A percentile compares a stretch with the other conserved stretches of the same genome.
Conservation (phyloP, 306 rosid genomes). For the Prunus davidiana region DNA sequence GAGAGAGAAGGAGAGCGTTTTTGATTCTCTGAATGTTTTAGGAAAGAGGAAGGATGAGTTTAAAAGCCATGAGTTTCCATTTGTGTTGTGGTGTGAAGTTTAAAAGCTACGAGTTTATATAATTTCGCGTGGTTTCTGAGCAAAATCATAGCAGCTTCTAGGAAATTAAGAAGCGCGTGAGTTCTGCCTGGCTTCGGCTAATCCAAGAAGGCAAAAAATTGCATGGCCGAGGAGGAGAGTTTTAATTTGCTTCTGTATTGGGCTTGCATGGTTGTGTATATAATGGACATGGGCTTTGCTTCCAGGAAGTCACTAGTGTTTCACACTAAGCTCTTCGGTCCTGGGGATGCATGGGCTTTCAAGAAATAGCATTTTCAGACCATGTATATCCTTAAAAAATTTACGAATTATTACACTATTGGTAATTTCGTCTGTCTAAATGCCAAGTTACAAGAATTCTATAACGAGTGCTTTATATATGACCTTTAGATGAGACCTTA, state of each 20-base stretch:
- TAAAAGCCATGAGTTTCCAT: background rate
- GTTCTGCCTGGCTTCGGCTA: background rate
- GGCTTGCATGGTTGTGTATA: background rate
- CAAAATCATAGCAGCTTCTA: background rate
- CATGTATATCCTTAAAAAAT: too few species aligned
- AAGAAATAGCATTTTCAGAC: too few species aligned
- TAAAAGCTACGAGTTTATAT: background rate
- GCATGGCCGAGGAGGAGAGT: background rate
- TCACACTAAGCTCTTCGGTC: too few species aligned
- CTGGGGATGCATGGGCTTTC: too few species aligned
- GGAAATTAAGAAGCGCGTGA: background rate
- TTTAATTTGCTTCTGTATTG: background rate
- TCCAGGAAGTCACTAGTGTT: too few species aligned
- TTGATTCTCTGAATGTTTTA: background rate
- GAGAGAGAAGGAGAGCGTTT: background rate
- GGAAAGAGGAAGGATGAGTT: background rate
- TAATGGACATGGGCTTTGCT: too few species aligned
- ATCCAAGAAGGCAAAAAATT: background rate
- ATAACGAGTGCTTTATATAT: rapidly evolving
- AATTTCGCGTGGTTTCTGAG: background rate
- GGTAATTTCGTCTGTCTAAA: too few species aligned
- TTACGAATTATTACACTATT: too few species aligned
- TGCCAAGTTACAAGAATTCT: too few species aligned
- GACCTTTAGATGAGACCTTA: rapidly evolving
- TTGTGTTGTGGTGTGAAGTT: background rate